Evolutionary conservation across 148 eudicot genomes (phyloP).

Genomic region (Vaccinium darrowii): DNA sequence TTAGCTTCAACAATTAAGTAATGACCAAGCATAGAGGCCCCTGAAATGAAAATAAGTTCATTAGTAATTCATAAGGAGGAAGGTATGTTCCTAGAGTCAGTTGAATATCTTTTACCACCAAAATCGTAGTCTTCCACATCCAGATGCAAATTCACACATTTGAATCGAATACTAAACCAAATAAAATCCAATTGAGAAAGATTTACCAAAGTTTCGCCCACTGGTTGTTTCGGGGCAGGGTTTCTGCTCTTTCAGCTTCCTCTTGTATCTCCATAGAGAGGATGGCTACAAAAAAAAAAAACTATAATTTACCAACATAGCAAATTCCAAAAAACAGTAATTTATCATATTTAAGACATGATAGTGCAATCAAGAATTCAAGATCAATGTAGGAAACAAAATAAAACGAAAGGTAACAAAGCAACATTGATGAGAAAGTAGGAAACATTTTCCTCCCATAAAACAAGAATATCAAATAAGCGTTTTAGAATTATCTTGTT

Average conservation of each 20-base stretch:
- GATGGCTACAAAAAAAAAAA: slow-evolving; percentile 33
- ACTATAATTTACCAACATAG: not conserved
- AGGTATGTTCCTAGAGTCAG: not conserved
- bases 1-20: slow-evolving; percentile 81
- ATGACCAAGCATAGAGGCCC: slow-evolving; percentile 23
- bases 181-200: not conserved
- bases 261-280: slow-evolving; percentile 47
- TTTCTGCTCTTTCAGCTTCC: slow-evolving; percentile 48
- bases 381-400: not conserved
- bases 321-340: not conserved
- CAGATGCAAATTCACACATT: not conserved
- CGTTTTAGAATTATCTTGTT: not conserved
- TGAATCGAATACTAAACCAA: not conserved
- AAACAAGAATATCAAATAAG: not conserved
- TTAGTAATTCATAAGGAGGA: not conserved
- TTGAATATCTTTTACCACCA: not conserved
- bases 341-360: not conserved
- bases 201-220: slow-evolving; percentile 25
- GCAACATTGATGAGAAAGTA: too few relatives aligned
- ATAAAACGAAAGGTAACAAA: too few relatives aligned
- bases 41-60: slow-evolving; percentile 28
- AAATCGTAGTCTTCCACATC: not conserved
- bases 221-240: slow-evolving; percentile 27
- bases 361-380: not conserved
- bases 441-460: not conserved